Evolutionary conservation across 106 monocot genomes (phyloP).

Genomic region (Dactylorhiza incarnata): DNA sequence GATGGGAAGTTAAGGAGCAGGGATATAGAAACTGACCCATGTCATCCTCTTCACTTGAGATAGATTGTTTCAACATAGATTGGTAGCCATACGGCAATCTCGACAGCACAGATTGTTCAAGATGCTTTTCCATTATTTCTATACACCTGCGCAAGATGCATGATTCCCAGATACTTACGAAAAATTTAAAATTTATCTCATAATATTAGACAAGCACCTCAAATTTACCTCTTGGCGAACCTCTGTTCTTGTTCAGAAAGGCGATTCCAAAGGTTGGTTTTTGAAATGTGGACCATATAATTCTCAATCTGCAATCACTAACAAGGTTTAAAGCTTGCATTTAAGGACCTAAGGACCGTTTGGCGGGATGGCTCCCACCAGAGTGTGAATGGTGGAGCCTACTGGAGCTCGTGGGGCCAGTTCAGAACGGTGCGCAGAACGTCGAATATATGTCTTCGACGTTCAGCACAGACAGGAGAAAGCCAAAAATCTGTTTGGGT

Average conservation of each 20-base stretch:
- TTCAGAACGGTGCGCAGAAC: too few relatives aligned
- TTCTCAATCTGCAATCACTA: slow-evolving; percentile 63
- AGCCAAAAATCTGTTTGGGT: too few relatives aligned
- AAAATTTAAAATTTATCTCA: neutral
- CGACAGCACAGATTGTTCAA: slow-evolving; percentile 65
- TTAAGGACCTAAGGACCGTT: neutral
- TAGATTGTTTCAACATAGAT: slow-evolving; percentile 67
- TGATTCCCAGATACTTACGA: slow-evolving; percentile 1
- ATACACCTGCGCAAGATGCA: slow-evolving; percentile 35
- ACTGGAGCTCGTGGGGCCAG: too few relatives aligned
- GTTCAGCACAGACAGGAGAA: too few relatives aligned
- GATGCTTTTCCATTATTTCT: slow-evolving; percentile 76
- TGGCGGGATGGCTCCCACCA: neutral
- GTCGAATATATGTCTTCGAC: too few relatives aligned
- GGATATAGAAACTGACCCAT: slow-evolving; percentile 50
- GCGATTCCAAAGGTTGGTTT: slow-evolving; percentile 52
- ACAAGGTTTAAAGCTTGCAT: neutral
- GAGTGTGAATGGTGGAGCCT: too few relatives aligned
- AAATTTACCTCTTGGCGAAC: slow-evolving; percentile 53
- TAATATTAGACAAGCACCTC: neutral
- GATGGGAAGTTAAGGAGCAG: neutral
- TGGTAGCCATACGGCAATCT: slow-evolving; percentile 74
- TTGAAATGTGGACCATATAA: slow-evolving; percentile 66
- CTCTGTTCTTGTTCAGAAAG: slow-evolving; percentile 75
- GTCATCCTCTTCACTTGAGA: slow-evolving; percentile 94